phyloP scores from a whole-genome alignment of 2,329 filamentous ascomycete genomes.

The Claviceps africana region DNA sequence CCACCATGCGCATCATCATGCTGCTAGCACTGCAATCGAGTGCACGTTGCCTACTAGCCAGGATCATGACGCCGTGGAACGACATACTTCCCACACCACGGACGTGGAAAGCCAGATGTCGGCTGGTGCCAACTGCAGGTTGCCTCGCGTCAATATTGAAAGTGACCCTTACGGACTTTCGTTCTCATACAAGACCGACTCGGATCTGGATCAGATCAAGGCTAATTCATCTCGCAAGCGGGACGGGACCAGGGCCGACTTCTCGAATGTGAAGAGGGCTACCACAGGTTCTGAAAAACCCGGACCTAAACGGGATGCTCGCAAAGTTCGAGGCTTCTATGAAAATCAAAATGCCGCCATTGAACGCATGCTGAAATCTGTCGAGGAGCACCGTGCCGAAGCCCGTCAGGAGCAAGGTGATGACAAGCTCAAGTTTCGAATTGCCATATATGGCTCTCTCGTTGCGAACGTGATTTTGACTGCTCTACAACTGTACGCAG shows the following conservation, averaged over 20 bases:
- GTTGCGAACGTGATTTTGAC: constrained; percentile 69
- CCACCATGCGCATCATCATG: constrained; percentile 13
- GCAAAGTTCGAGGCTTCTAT: constrained; percentile 69
- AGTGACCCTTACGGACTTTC: constrained; percentile 75
- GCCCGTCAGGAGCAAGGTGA: constrained; percentile 68
- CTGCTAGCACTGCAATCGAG: constrained; percentile 34
- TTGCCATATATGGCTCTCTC: constrained; percentile 54
- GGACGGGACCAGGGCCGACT: constrained; percentile 21
- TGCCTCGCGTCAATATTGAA: constrained; percentile 45
- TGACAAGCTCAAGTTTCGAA: constrained; percentile 64
- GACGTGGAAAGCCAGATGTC: constrained; percentile 38
- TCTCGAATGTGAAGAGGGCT: neutral
- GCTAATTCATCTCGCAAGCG: constrained; percentile 72
- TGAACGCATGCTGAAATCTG: constrained; percentile 76
- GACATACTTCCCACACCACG: constrained; percentile 24
- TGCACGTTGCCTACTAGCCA: constrained; percentile 18
- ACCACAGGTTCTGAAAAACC: constrained; percentile 2
- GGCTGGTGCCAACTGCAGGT: constrained; percentile 22
- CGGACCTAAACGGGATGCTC: constrained; percentile 23
- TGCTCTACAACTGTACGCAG: constrained; percentile 75
- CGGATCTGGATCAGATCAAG: constrained; percentile 62
- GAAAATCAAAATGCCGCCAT: constrained; percentile 87
- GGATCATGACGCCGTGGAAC: constrained; percentile 25
- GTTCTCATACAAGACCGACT: constrained; percentile 59
- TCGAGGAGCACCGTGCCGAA: constrained; percentile 76